Evolutionary conservation across 1,284 basidiomycete genomes (phyloP).

Genomic region (Melampsora occidentalis): DNA sequence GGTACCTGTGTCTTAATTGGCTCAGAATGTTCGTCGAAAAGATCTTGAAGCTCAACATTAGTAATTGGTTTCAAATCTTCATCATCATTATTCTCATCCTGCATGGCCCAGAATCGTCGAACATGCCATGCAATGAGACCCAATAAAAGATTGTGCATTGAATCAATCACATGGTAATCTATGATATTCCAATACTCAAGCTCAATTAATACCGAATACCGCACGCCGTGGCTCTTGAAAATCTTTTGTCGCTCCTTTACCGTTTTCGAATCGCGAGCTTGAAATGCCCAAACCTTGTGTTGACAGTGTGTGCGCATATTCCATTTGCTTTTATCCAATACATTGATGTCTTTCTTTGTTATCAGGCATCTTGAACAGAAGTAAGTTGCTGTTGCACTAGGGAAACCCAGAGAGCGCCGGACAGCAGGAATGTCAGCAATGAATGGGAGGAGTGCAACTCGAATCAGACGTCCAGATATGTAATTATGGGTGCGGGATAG

Average conservation of each 20-base stretch:
- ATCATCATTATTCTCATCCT: no score
- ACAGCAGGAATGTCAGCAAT: neutral
- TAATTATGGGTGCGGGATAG: no score
- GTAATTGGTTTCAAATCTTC: no score
- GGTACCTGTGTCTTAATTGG: no score
- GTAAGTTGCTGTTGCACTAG: conserved; percentile 11
- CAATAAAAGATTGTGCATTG: conserved; percentile 20
- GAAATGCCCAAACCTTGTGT: conserved; percentile 13
- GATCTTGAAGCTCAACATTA: no score
- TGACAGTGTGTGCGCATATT: conserved; percentile 10
- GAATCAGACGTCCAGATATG: no score
- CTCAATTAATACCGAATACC: conserved; percentile 33
- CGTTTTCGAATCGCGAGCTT: conserved; percentile 13
- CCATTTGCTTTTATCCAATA: conserved; percentile 17
- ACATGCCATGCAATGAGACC: no score
- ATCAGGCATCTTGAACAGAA: conserved; percentile 32
- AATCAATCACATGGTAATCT: conserved; percentile 29
- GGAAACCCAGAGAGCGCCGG: conserved; percentile 34
- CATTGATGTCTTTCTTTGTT: conserved; percentile 16
- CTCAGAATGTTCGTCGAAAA: no score
- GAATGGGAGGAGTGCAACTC: no score
- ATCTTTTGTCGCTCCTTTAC: conserved; percentile 5
- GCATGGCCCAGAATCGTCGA: no score
- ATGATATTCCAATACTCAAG: conserved; percentile 26
- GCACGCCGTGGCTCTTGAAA: conserved; percentile 11